These are phyloP conservation scores for Amaranthus tricolor DNA, from an alignment of 179 eudicot genomes.

Conservation along the genomic window DNA sequence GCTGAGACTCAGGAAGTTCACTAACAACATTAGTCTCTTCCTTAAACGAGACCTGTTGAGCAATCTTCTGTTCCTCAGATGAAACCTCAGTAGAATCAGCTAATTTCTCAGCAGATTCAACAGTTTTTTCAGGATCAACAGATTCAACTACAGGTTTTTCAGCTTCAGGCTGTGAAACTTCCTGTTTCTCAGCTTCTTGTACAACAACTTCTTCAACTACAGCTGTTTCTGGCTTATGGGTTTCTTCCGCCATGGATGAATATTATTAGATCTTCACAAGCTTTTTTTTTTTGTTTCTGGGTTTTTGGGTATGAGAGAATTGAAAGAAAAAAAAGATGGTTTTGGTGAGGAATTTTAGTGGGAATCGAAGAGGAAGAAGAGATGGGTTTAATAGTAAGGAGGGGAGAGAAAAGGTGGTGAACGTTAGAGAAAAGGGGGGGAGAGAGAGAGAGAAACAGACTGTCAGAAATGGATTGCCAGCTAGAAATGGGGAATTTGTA, in stretches of 20 bases:
- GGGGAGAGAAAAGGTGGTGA: slow-evolving; percentile 16
- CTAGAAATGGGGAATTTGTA: slow-evolving; percentile 24
- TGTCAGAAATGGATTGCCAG: slow-evolving; percentile 52
- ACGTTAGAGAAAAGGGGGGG: slow-evolving; percentile 3
- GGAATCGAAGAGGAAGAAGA: not conserved
- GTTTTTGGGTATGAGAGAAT: not conserved
- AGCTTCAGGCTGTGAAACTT: slow-evolving; percentile 1
- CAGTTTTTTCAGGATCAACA: slow-evolving; percentile 20
- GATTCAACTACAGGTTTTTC: slow-evolving; percentile 32
- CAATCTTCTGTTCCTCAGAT: slow-evolving; percentile 21
- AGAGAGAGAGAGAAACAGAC: slow-evolving; percentile 27
- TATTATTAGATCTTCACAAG: not conserved
- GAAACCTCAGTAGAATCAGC: slow-evolving; percentile 9
- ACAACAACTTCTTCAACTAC: slow-evolving; percentile 23
- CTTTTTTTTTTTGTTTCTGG: slow-evolving; percentile 1
- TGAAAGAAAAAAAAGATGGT: not conserved
- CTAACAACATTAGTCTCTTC: slow-evolving; percentile 49
- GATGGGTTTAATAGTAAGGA: slow-evolving; percentile 22
- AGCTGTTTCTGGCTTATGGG: slow-evolving; percentile 21
- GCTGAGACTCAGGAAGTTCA: slow-evolving; percentile 67
- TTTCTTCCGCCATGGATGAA: slow-evolving; percentile 41
- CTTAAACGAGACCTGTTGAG: slow-evolving; percentile 30
- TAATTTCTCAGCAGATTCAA: slow-evolving; percentile 7
- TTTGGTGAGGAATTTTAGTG: not conserved
- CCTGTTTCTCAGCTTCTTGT: slow-evolving; percentile 25